Evolutionary conservation across 768 basidiomycete genomes (phyloP).

Genomic region (Mycena olivaceomarginata): DNA sequence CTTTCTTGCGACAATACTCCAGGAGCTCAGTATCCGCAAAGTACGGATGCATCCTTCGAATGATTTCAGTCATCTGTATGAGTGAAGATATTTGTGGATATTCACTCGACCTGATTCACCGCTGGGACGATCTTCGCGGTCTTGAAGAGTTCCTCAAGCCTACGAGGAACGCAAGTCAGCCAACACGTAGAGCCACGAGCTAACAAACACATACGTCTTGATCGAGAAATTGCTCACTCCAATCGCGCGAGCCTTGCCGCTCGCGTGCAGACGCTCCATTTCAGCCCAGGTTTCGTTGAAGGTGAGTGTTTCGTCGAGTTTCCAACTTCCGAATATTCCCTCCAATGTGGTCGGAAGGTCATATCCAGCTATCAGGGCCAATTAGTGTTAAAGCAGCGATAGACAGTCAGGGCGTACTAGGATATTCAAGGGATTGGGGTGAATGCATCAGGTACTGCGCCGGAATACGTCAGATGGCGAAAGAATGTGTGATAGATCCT

Average conservation of each 20-base stretch:
- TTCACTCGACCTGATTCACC: slow-evolving; percentile 70
- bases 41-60: slow-evolving; percentile 68
- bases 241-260: slow-evolving; percentile 69
- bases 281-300: slow-evolving; percentile 70
- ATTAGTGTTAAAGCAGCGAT: neutral
- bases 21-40: slow-evolving; percentile 67
- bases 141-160: slow-evolving; percentile 61
- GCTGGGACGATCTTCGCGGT: slow-evolving; percentile 66
- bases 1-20: slow-evolving; percentile 68
- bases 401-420: slow-evolving; percentile 45
- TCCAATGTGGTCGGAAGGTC: slow-evolving; percentile 53
- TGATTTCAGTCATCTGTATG: neutral
- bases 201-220: slow-evolving; percentile 63
- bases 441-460: slow-evolving; percentile 71
- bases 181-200: slow-evolving; percentile 40
- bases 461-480: neutral
- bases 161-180: slow-evolving; percentile 42
- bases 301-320: slow-evolving; percentile 51
- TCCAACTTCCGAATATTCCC: slow-evolving; percentile 51
- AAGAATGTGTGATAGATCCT: neutral
- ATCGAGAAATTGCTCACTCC: slow-evolving; percentile 79
- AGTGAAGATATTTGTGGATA: neutral
- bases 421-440: slow-evolving; percentile 63
- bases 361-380: slow-evolving; percentile 37
- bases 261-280: slow-evolving; percentile 69